Evolutionary conservation across 2,329 filamentous ascomycete species (phyloP), one percentile per base, ranked within the genome.

Genomic region (Alternaria panax): DNA sequence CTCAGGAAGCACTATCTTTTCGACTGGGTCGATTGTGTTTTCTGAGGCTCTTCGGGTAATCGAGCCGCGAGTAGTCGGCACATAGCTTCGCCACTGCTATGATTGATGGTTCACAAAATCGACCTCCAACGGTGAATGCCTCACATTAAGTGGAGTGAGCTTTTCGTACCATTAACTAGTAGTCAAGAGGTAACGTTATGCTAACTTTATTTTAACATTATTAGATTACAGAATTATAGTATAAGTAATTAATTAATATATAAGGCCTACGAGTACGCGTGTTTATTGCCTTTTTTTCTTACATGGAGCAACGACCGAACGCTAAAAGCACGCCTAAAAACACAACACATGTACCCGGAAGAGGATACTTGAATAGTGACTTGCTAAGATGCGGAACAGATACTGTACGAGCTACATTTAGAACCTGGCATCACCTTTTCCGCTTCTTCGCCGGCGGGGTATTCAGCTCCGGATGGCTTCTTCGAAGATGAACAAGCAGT

Each of bases 121-220:
- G 22, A 2, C 47, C 30, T 38, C 16, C 27, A 25, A 51, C 9
- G 22, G 16, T 32, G n/a, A 12, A 22, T 9, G 18, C 32, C 28
- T 14, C 11, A 30, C 3, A n/a, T 32, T 12, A n/a, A 28, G 9
- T 22, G 22, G 20, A 46, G 16, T 34, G 27, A 22, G 25, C 36
- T 27, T 18, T 36, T 56, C 41, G 22, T 30, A 51, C 45, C 25
- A 27, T 20, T 7, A 12, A 14, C 32, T 24, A 18, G 41, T 25
- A 12, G 41, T 24, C 25, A 16, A 50, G 43, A 41, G 14, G 52
- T 24, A 56, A 51, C 45, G 54, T 56, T 56, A 56, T 45, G 27
- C 54, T 51, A 56, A 56, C 45, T 42, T 32, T 56, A 34, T 27
- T 43, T 27, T 43, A 34, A 56, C 54, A 22, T 34, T 28, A 34